These are phyloP conservation scores for Pseudogymnoascus sp. DNA, from an alignment of 2,329 filamentous ascomycete species.

Conservation along the genomic window DNA sequence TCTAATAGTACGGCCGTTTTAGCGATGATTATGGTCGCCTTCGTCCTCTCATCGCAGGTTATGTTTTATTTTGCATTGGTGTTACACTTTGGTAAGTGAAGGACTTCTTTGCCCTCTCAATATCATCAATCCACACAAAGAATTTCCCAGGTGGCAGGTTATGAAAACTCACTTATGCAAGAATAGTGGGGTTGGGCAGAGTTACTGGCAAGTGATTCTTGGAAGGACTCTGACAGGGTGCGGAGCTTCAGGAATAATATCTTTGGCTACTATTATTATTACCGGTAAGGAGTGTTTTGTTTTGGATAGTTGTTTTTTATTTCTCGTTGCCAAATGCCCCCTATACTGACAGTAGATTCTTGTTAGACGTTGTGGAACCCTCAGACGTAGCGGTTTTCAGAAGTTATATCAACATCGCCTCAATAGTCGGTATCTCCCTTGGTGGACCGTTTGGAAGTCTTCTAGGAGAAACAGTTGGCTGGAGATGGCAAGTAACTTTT, in stretches of 20 bases:
- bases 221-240: neutral
- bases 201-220: neutral
- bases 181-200: neutral
- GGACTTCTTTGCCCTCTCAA: neutral
- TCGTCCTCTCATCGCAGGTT: neutral
- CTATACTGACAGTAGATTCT: neutral
- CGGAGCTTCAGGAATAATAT: neutral
- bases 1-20: neutral
- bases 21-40: neutral
- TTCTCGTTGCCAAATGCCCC: neutral
- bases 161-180: neutral
- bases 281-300: neutral
- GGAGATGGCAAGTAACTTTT: neutral
- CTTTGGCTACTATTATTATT: neutral
- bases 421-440: neutral
- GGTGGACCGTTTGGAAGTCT: neutral
- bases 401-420: neutral
- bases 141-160: neutral
- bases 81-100: neutral
- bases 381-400: neutral
- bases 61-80: neutral
- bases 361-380: neutral
- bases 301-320: neutral
- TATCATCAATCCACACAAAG: neutral
- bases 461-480: neutral